Conservation (phyloP, 2,329 filamentous ascomycete genomes). For the Lecanicillium sp. region DNA sequence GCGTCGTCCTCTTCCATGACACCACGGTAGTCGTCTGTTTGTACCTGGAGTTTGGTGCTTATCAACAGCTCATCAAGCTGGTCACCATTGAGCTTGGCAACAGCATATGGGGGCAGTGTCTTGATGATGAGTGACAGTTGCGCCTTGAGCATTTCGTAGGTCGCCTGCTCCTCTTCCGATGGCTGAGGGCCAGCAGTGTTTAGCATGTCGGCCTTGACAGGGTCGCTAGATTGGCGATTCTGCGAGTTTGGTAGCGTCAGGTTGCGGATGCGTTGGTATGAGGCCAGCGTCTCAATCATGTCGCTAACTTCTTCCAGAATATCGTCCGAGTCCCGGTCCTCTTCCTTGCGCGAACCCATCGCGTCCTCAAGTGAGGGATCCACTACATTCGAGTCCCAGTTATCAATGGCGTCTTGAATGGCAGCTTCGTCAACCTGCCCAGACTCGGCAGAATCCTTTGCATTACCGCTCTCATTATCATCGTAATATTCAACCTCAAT, state of each 20-base stretch:
- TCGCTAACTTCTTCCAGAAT: conserved; percentile 67
- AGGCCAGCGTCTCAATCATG: conserved; percentile 66
- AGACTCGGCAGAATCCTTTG: conserved; percentile 20
- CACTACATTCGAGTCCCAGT: conserved; percentile 48
- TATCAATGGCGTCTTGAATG: conserved; percentile 45
- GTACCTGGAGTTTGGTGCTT: conserved; percentile 67
- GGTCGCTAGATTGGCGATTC: conserved; percentile 50
- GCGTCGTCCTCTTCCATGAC: conserved; percentile 77
- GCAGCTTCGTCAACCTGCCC: conserved; percentile 41
- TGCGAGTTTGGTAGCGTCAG: conserved; percentile 58
- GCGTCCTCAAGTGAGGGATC: conserved; percentile 49
- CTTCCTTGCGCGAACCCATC: conserved; percentile 42
- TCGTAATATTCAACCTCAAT: conserved; percentile 44
- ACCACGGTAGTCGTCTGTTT: conserved; percentile 65
- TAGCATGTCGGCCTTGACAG: conserved; percentile 59
- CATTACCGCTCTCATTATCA: conserved; percentile 24
- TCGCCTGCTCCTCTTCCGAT: conserved; percentile 49
- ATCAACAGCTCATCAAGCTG: conserved; percentile 77
- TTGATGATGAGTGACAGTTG: conserved; percentile 68
- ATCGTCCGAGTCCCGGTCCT: conserved; percentile 62
- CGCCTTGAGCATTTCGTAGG: conserved; percentile 66
- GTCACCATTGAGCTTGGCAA: conserved; percentile 79
- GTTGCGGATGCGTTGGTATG: conserved; percentile 72
- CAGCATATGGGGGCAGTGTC: conserved; percentile 72
- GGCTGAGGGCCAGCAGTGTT: conserved; percentile 60